Evolutionary conservation across 768 basidiomycete species (phyloP), one percentile per base, ranked within the genome.

Genomic region (Amanita brunnescens): DNA sequence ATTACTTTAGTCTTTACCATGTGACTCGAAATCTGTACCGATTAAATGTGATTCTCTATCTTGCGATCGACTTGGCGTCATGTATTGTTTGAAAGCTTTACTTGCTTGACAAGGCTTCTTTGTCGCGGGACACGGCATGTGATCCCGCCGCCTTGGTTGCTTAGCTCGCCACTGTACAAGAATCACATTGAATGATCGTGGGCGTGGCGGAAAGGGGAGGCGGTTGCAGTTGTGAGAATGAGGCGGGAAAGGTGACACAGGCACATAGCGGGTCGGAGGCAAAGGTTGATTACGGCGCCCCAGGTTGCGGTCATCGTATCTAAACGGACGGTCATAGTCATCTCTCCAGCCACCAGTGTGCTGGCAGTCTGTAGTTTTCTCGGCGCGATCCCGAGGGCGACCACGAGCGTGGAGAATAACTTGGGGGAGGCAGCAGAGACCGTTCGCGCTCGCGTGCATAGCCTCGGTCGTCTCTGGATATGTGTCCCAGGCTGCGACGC

Each of bases 281-380:
- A 56, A 61, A 10, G 47, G 65, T 20, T 54, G 59, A 29, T 53
- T 57, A n/a, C 54, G 53, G 16, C 61, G 58, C 21, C 60, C 59
- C 13, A 60, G 52, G 49, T 60, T 58, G 20, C 57, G 54, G 45
- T 59, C 48, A 16, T 52, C 55, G 29, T 65, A 39, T 37, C 52
- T 53, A 24, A 13, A 53, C 24, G 30, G 16, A 26, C 29, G 46
- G 45, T 53, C 52, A 43, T 51, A 16, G n/a, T 53, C 52, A 34
- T 57, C 70, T 52, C 67, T 66, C 35, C 61, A 64, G 21, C 64
- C 58, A 59, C 69, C 70, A 21, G 16, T 66, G 67, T 33, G 63
- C 59, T 9, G 75, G 65, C 13, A 75, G 64, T 29, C 71, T 60
- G 54, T 74, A 71, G 48, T 64, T 68, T 39, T 64, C 67, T 23